Percentiles rank a stretch among this genome's conserved stretches.
phyloP scores from a whole-genome alignment of 192 early-diverging fungal species.

The Coemansia sp. region DNA sequence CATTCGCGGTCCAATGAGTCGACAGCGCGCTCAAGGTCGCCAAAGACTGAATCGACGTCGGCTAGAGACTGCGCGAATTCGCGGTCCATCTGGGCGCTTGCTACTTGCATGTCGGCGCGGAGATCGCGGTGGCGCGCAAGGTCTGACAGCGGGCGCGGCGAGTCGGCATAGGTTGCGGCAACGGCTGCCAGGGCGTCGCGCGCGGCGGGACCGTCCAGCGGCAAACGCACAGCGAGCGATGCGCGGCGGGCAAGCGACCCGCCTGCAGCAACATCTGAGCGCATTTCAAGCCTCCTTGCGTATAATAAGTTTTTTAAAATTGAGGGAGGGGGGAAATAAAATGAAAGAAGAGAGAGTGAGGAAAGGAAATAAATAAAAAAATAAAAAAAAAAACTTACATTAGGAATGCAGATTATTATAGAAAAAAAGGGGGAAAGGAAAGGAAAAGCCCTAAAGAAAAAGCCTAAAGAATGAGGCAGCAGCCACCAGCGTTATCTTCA shows the following conservation, averaged over 20 bases:
- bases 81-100: conserved; percentile 17
- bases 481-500: conserved; percentile 50
- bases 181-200: conserved; percentile 29
- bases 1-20: conserved; percentile 24
- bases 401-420: not conserved
- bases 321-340: not conserved
- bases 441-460: not conserved
- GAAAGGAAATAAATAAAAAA: not conserved
- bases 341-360: not conserved
- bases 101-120: conserved; percentile 34
- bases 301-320: not conserved
- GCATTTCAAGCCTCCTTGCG: not conserved
- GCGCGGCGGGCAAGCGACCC: conserved; percentile 42
- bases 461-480: conserved; percentile 62
- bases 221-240: conserved; percentile 30
- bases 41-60: conserved; percentile 32
- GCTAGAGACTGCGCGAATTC: conserved; percentile 33
- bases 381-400: not conserved
- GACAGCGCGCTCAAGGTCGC: conserved; percentile 28
- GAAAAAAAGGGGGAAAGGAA: not conserved
- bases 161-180: conserved; percentile 17
- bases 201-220: conserved; percentile 25
- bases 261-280: not conserved
- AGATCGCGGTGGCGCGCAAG: conserved; percentile 26
- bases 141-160: not conserved